These are phyloP conservation scores for Helicocarpus griseus DNA, from an alignment of 2,329 filamentous ascomycete genomes.

Conservation along the genomic window DNA sequence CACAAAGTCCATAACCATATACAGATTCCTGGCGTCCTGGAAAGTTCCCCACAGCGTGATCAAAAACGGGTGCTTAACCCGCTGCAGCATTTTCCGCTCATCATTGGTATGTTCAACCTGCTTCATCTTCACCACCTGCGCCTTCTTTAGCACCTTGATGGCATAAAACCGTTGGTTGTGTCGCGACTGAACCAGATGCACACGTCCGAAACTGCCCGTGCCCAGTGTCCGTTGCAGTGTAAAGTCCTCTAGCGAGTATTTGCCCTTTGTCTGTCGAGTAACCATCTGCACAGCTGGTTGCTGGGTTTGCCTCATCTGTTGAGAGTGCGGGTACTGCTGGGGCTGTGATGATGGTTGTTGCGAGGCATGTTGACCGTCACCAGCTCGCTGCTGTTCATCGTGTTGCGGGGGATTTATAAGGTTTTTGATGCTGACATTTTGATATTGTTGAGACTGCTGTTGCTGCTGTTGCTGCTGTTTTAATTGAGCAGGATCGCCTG, in stretches of 20 bases:
- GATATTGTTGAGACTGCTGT: slow-evolving; percentile 34
- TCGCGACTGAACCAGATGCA: slow-evolving; percentile 93
- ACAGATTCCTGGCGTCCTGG: slow-evolving; percentile 87
- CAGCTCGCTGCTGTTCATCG: slow-evolving; percentile 28
- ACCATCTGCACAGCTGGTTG: slow-evolving; percentile 21
- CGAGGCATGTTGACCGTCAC: not conserved
- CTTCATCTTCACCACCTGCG: slow-evolving; percentile 99
- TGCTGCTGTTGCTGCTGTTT: slow-evolving; percentile 26
- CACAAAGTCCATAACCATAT: slow-evolving; percentile 99
- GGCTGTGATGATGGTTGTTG: slow-evolving; percentile 9
- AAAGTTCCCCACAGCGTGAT: slow-evolving; percentile 98
- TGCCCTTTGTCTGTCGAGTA: slow-evolving; percentile 75
- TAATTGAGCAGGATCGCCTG: slow-evolving; percentile 14
- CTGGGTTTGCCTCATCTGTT: slow-evolving; percentile 13
- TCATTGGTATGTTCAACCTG: slow-evolving; percentile 99
- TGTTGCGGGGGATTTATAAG: slow-evolving; percentile 61
- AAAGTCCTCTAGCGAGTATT: slow-evolving; percentile 91
- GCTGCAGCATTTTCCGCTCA: slow-evolving; percentile 87
- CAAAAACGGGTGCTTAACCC: slow-evolving; percentile 95
- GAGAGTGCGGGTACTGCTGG: slow-evolving; percentile 13
- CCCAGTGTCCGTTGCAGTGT: slow-evolving; percentile 82
- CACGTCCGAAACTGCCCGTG: slow-evolving; percentile 91
- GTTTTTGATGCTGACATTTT: slow-evolving; percentile 74
- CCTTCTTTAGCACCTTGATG: slow-evolving; percentile 97
- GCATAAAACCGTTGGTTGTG: slow-evolving; percentile 98